Base-by-base conservation (phyloP, 192 early-diverging fungal species). In the Phlyctochytrium arcticum region DNA sequence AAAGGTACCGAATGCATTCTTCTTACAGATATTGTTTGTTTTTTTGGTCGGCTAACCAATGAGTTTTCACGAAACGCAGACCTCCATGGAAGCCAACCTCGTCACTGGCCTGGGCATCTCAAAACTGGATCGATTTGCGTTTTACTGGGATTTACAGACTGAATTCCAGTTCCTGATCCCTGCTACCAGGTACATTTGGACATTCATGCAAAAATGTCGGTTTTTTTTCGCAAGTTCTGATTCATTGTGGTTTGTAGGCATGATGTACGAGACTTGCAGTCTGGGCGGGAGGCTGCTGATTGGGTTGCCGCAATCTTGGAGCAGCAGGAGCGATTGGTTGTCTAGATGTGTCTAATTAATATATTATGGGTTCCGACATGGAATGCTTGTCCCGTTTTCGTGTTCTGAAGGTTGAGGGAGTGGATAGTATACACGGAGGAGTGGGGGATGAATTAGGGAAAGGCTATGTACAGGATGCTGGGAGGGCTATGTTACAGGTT, bases 231-330 rank as follows among this genome's bases (percentile, higher is more conserved):
- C 36, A 1, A 39, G 39, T 24, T 4, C 9, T 10, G 21, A 65
- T 26, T 17, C 10, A 6, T 59, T 39, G 2, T 7, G 2, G 30
- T 23, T 10, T 12, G 6, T 23, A 6, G 15, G 26, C 54, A 9
- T 35, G 32, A 21, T 27, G 44, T 8, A 64, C n/a, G 69, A 30
- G 65, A 75, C 37, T 48, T 65, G 8, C 24, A 58, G 49, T 75
- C 73, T 1, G 73, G 73, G 15, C 57, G 69, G 53, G 73, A 75
- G 48, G 73, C 73, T 37, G 73, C 68, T 21, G 73, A 75, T 44
- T 75, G 64, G 68, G 44, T 71, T 21, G 68, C 73, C 2, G 15
- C 54, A 21, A 35, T 54, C 19, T 42, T 75, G 30, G 73, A 75
- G 69, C 64, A 75, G 39, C 34, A 29, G 12, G 19, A 60, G 9